A percentile compares a stretch with the other conserved stretches of the same genome.
phyloP scores from a whole-genome alignment of 1,284 basidiomycete genomes.

The Malassezia arunalokei region DNA sequence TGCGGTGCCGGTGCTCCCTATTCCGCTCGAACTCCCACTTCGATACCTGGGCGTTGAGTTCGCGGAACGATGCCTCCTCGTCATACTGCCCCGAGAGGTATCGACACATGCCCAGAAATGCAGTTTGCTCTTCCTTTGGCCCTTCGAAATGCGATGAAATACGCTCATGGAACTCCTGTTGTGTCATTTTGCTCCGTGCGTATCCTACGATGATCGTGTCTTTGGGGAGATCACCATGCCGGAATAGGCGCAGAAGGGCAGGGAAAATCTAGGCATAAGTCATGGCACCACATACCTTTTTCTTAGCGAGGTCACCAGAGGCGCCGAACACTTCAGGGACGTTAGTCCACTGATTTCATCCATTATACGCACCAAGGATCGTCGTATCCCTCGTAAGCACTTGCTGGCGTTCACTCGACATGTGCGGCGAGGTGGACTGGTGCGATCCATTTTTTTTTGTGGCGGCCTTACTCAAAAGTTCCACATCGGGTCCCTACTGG shows the following conservation, averaged over 20 bases:
- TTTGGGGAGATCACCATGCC: constrained; percentile 33
- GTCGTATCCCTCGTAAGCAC: constrained; percentile 24
- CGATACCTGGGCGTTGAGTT: constrained; percentile 34
- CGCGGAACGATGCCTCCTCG: constrained; percentile 35
- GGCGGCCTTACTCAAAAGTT: no score
- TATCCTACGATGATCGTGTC: constrained; percentile 45
- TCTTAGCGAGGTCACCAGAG: constrained; percentile 95
- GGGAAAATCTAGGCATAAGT: constrained; percentile 31
- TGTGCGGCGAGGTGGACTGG: no score
- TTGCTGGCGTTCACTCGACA: not conserved
- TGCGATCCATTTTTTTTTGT: no score
- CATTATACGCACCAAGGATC: constrained; percentile 33
- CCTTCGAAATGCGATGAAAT: constrained; percentile 29
- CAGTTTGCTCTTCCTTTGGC: constrained; percentile 24
- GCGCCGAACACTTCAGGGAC: constrained; percentile 69
- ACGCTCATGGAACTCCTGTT: constrained; percentile 39
- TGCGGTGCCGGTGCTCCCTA: constrained; percentile 25
- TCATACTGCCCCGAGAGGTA: constrained; percentile 44
- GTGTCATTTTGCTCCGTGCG: constrained; percentile 46
- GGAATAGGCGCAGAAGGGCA: constrained; percentile 39
- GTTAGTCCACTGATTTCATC: not conserved
- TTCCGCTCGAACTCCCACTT: constrained; percentile 24
- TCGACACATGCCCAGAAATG: constrained; percentile 36
- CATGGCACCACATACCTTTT: constrained; percentile 58
- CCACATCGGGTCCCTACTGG: no score